phyloP scores from a whole-genome alignment of 495 filamentous ascomycete species.

The Astrothelium macrocarpum region DNA sequence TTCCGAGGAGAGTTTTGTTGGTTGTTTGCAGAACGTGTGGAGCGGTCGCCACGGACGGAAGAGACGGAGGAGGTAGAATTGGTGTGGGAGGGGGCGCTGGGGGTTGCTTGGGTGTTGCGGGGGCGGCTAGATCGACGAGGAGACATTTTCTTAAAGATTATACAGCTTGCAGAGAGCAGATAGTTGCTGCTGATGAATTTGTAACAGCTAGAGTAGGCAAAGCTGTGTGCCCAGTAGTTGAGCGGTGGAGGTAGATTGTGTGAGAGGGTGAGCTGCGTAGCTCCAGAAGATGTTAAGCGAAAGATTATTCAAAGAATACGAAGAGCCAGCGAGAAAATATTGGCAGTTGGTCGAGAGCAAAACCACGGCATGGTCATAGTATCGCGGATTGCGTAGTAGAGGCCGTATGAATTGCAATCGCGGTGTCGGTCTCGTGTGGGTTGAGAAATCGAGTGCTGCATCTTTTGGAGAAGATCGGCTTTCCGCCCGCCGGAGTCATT shows the following conservation, averaged over 20 bases:
- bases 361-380: not conserved
- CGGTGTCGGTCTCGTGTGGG: conserved; percentile 1
- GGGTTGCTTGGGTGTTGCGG: conserved; percentile 66
- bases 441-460: conserved; percentile 6
- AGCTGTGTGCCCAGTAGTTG: not conserved
- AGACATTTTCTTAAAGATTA: conserved; percentile 34
- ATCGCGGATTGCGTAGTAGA: not conserved
- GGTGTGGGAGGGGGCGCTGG: conserved; percentile 55
- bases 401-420: not conserved
- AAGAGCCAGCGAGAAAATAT: not conserved
- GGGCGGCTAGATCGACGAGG: conserved; percentile 88
- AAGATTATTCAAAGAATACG: not conserved
- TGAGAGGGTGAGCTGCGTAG: not conserved
- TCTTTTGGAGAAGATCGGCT: not conserved
- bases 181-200: not conserved
- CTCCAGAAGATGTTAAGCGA: not conserved
- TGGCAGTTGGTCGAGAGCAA: not conserved
- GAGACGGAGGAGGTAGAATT: conserved; percentile 70
- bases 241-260: not conserved
- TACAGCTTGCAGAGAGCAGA: not conserved
- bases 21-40: conserved; percentile 53
- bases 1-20: conserved; percentile 65
- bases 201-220: not conserved
- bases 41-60: conserved; percentile 53
- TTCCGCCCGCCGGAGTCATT: not conserved